Evolutionary conservation across 2,329 filamentous ascomycete species (phyloP).

Genomic region (Trichoderma semiorbis): DNA sequence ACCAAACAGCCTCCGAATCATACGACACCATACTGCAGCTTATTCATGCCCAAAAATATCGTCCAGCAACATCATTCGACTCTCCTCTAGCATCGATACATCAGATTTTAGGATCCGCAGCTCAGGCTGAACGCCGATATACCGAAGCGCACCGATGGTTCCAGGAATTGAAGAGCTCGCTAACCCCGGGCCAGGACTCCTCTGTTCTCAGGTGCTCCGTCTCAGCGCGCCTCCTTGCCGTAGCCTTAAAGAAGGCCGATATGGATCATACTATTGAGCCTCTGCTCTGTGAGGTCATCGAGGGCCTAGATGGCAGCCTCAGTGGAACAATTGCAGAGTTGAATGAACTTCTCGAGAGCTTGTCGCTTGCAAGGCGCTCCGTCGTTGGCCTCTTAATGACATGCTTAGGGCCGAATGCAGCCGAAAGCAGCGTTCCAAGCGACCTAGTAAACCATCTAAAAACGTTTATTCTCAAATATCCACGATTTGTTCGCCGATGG

Average conservation of each 20-base stretch:
- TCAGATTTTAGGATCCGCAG: conserved; percentile 50
- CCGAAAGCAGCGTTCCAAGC: conserved; percentile 15
- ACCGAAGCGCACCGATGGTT: conserved; percentile 57
- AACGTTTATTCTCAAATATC: conserved; percentile 55
- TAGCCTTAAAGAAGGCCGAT: conserved; percentile 47
- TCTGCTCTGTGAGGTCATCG: conserved; percentile 47
- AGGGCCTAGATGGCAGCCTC: conserved; percentile 55
- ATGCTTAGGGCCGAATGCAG: conserved; percentile 23
- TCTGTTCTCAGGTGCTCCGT: conserved; percentile 50
- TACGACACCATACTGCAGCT: conserved; percentile 33
- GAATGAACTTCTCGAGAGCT: conserved; percentile 56
- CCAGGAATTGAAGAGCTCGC: conserved; percentile 39
- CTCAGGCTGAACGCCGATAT: conserved; percentile 43
- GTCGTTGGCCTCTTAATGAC: conserved; percentile 47
- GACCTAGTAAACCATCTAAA: conserved; percentile 44
- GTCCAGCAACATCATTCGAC: conserved; percentile 36
- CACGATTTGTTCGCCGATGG: conserved; percentile 60
- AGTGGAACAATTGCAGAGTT: conserved; percentile 58
- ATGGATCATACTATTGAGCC: conserved; percentile 37
- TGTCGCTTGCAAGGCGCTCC: conserved; percentile 54
- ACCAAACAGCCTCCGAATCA: conserved; percentile 32
- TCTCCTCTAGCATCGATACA: conserved; percentile 48
- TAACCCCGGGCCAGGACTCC: conserved; percentile 42
- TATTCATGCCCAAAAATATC: conserved; percentile 34
- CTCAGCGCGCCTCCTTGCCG: conserved; percentile 53